Percentiles rank a stretch among this genome's conserved stretches.
These are phyloP conservation scores for Cyclospora cayetanensis DNA, from an alignment of 169 alveolate genomes.

Conservation along the genomic window DNA sequence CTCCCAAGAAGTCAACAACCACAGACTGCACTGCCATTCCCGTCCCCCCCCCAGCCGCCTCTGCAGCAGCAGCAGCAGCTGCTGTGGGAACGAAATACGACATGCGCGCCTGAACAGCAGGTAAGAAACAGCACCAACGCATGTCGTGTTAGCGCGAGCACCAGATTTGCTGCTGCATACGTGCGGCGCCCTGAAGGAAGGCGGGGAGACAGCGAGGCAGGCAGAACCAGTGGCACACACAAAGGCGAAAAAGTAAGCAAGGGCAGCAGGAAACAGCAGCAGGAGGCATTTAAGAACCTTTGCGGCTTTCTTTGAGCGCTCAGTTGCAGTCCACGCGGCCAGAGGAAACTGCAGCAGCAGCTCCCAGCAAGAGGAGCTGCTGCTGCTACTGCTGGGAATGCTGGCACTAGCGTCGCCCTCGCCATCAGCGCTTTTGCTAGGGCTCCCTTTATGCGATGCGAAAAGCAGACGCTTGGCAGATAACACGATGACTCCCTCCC, in stretches of 20 bases:
- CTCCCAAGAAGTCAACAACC: neutral
- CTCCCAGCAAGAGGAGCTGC: slow-evolving; percentile 15
- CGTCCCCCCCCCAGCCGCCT: neutral
- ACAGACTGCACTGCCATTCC: neutral
- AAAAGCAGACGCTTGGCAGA: neutral
- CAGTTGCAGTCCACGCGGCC: slow-evolving; percentile 59
- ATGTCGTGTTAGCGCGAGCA: neutral
- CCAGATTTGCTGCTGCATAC: neutral
- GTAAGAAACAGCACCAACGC: too few relatives aligned
- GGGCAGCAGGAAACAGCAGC: neutral
- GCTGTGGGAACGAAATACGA: neutral
- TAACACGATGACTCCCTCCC: slow-evolving; percentile 13
- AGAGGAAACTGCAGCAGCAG: slow-evolving; percentile 37
- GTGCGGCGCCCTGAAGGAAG: neutral
- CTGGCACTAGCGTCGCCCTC: neutral
- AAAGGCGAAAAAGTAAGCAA: neutral
- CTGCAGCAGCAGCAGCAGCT: neutral
- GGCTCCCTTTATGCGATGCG: neutral
- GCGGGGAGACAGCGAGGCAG: neutral
- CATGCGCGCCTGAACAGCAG: slow-evolving; percentile 22
- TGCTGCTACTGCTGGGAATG: slow-evolving; percentile 16
- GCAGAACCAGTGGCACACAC: neutral
- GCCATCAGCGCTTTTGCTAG: too few relatives aligned
- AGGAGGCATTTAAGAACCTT: neutral
- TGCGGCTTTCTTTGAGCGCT: slow-evolving; percentile 60